These are phyloP conservation scores for Penicillium manginii DNA, from an alignment of 495 filamentous ascomycete genomes.

Conservation along the genomic window DNA sequence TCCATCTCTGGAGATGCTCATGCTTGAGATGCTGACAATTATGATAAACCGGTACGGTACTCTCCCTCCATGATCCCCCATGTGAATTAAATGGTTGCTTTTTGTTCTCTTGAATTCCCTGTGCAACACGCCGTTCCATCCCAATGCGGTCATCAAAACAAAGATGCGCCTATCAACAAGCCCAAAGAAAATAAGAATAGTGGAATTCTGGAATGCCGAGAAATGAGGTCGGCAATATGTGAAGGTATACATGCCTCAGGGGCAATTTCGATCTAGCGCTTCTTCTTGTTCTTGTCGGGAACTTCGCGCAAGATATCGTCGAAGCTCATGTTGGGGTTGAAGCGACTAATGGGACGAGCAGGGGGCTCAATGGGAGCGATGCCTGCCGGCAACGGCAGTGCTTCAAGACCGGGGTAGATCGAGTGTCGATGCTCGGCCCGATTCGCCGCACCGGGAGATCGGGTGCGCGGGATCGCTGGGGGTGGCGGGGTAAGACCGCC, in stretches of 20 bases:
- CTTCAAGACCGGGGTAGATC: slow-evolving; percentile 54
- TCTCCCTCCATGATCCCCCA: slow-evolving; percentile 26
- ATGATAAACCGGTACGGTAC: slow-evolving; percentile 20
- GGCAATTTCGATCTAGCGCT: slow-evolving; percentile 35
- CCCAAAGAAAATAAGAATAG: slow-evolving; percentile 16
- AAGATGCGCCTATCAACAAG: slow-evolving; percentile 40
- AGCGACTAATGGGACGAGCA: slow-evolving; percentile 42
- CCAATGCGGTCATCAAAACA: slow-evolving; percentile 29
- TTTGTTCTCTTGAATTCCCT: slow-evolving; percentile 25
- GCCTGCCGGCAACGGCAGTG: slow-evolving; percentile 53
- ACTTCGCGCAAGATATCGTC: slow-evolving; percentile 55
- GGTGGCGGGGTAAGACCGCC: slow-evolving; percentile 40
- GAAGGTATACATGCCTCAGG: not conserved
- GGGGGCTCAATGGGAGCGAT: slow-evolving; percentile 52
- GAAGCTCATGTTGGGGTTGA: slow-evolving; percentile 57
- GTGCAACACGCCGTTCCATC: slow-evolving; percentile 35
- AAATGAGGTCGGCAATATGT: slow-evolving; percentile 7
- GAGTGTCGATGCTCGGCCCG: slow-evolving; percentile 45
- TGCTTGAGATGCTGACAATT: slow-evolving; percentile 32
- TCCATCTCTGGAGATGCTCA: slow-evolving; percentile 22
- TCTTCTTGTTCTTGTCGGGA: slow-evolving; percentile 46
- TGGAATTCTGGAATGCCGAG: slow-evolving; percentile 6
- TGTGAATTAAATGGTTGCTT: slow-evolving; percentile 29
- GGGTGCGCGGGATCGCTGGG: slow-evolving; percentile 46
- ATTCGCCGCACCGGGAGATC: slow-evolving; percentile 40